Evolutionary conservation across 306 rosid genomes (phyloP).

Genomic region (Vigna angularis): DNA sequence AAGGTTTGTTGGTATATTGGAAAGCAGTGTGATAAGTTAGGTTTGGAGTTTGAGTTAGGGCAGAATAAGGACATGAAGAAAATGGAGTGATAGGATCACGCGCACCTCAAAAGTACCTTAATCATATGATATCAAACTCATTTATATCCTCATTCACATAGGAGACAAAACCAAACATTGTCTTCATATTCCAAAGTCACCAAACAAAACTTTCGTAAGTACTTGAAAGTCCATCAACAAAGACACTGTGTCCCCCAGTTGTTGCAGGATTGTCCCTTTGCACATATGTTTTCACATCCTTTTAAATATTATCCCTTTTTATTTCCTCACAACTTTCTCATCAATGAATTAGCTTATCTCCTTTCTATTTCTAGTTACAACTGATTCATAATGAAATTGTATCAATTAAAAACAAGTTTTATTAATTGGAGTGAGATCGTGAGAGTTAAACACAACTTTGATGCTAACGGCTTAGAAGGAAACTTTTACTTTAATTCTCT

Average conservation of each 20-base stretch:
- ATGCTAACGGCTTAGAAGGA: too few species aligned
- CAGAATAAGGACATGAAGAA: constrained; percentile 13
- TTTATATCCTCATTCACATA: constrained; percentile 32
- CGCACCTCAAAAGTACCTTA: constrained; percentile 47
- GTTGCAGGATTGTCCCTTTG: constrained; percentile 28
- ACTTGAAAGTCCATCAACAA: constrained; percentile 44
- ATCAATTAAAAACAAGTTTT: too few species aligned
- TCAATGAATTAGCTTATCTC: not conserved
- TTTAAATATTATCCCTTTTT: not conserved
- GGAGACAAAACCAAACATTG: constrained; percentile 47
- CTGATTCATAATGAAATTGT: not conserved
- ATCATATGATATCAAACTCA: constrained; percentile 32
- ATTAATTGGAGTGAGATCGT: too few species aligned
- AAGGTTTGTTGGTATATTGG: constrained; percentile 18
- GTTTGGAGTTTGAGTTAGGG: constrained; percentile 30
- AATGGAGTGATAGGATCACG: constrained; percentile 40
- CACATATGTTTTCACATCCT: not conserved
- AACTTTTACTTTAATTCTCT: too few species aligned
- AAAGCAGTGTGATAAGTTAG: constrained; percentile 26
- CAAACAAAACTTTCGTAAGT: constrained; percentile 44
- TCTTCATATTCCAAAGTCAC: constrained; percentile 43
- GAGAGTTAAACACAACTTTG: too few species aligned
- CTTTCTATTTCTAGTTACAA: constrained; percentile 1
- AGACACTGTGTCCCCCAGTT: constrained; percentile 46
- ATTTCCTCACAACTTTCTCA: too few species aligned